Evolutionary conservation across 176 grass and related monocot genomes (phyloP).

Genomic region (Cymbopogon citratus): DNA sequence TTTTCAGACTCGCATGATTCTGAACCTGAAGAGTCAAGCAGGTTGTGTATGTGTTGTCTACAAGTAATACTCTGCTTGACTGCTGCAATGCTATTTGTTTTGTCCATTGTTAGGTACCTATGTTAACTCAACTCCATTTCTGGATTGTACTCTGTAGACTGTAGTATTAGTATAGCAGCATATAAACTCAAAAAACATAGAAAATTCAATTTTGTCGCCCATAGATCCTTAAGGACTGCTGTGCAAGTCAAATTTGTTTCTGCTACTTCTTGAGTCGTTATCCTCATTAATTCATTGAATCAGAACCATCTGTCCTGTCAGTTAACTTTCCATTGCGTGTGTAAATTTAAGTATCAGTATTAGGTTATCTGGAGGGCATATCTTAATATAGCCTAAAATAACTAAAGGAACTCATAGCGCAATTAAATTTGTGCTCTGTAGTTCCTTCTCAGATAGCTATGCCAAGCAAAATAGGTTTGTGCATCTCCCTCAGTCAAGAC

Average conservation of each 20-base stretch:
- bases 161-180: not conserved
- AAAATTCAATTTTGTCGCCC: not conserved
- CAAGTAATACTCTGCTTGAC: not conserved
- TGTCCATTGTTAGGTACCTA: not conserved
- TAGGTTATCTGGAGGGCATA: not conserved
- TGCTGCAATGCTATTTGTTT: not conserved
- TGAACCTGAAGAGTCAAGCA: not conserved
- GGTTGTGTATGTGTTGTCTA: not conserved
- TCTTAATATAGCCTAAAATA: not conserved
- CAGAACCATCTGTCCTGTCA: slow-evolving; percentile 1
- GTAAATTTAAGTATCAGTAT: not conserved
- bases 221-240: not conserved
- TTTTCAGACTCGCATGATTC: not conserved
- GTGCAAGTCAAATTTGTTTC: not conserved
- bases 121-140: not conserved
- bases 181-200: not conserved
- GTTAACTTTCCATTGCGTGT: slow-evolving; percentile 20
- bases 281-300: not conserved
- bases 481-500: not conserved
- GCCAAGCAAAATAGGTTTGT: slow-evolving; percentile 10
- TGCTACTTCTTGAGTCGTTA: not conserved
- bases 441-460: not conserved
- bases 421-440: not conserved
- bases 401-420: not conserved
- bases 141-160: not conserved